Evolutionary conservation across 1,139 yeast genomes (phyloP).

Genomic region (Taphrina wiesneri): DNA sequence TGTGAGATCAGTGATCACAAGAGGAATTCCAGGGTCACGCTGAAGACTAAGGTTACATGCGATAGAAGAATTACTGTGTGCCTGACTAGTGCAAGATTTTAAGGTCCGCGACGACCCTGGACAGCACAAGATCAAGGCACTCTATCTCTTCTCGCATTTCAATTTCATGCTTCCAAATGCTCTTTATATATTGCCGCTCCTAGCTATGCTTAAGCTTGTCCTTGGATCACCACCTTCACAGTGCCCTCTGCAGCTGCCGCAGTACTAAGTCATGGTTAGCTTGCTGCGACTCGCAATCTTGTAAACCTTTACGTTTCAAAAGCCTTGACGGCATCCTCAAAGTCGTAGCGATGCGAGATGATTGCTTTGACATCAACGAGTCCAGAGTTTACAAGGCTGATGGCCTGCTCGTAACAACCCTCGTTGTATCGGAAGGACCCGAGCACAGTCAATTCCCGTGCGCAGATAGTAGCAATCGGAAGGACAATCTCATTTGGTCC

Average conservation of each 20-base stretch:
- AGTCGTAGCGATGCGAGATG: conserved; percentile 74
- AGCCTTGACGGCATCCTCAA: conserved; percentile 76
- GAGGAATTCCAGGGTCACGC: not conserved
- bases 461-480: conserved; percentile 72
- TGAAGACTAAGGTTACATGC: not conserved
- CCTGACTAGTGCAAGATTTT: too few relatives aligned
- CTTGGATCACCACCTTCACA: conserved; percentile 35
- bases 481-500: conserved; percentile 65
- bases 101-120: too few relatives aligned
- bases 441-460: conserved; percentile 65
- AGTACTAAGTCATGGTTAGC: conserved; percentile 2
- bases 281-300: not conserved
- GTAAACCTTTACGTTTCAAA: conserved; percentile 52
- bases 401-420: conserved; percentile 78
- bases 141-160: too few relatives aligned
- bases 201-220: conserved; percentile 3
- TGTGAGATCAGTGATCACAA: not conserved
- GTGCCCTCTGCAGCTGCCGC: conserved; percentile 33
- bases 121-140: too few relatives aligned
- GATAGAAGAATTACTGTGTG: too few relatives aligned
- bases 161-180: too few relatives aligned
- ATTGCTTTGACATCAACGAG: conserved; percentile 63
- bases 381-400: conserved; percentile 63
- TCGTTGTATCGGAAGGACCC: conserved; percentile 77
- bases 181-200: too few relatives aligned